These are phyloP conservation scores for Cystofilobasidium ferigula DNA, from an alignment of 768 basidiomycete species.

Conservation along the genomic window DNA sequence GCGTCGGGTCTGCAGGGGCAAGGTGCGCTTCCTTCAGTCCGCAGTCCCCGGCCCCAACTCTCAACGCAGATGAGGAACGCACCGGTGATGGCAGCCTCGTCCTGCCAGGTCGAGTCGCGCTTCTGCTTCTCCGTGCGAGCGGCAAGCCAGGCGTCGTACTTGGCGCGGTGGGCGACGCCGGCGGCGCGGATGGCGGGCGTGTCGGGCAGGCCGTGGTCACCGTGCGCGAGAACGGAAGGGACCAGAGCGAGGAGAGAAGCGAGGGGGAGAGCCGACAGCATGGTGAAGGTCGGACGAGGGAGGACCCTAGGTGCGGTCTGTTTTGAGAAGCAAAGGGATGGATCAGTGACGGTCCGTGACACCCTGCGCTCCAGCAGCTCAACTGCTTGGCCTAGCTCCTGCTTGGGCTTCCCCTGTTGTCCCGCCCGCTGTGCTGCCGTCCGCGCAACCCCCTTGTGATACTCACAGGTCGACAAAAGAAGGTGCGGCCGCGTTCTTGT, in stretches of 20 bases:
- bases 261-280: not conserved
- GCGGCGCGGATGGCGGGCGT: not conserved
- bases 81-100: not conserved
- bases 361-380: too few species aligned
- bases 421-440: too few species aligned
- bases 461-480: too few species aligned
- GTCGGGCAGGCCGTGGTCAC: not conserved
- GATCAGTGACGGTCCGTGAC: too few species aligned
- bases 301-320: too few species aligned
- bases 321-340: too few species aligned
- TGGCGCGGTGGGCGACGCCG: not conserved
- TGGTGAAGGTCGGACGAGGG: not conserved
- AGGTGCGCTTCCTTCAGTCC: not conserved
- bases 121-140: not conserved
- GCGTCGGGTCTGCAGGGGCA: constrained; percentile 27
- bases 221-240: not conserved
- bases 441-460: too few species aligned
- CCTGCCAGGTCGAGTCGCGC: constrained; percentile 1
- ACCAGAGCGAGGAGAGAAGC: not conserved
- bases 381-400: too few species aligned
- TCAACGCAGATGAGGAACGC: not conserved
- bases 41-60: not conserved
- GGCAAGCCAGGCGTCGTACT: constrained; percentile 2
- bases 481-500: too few species aligned
- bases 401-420: too few species aligned